These are phyloP conservation scores for Periconia sp. DNA, from an alignment of 2,329 filamentous ascomycete species.

Conservation along the genomic window DNA sequence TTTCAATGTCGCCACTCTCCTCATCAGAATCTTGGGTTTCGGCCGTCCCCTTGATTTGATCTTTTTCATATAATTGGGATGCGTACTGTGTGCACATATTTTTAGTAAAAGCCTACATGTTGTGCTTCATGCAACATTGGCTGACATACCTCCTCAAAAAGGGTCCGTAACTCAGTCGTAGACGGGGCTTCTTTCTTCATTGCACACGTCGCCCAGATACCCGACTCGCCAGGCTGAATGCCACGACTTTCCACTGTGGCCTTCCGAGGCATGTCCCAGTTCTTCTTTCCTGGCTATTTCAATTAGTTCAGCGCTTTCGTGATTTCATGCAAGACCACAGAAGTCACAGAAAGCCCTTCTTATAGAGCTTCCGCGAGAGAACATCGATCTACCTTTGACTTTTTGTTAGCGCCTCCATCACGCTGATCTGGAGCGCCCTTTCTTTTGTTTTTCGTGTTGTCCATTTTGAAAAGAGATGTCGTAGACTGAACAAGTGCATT, in stretches of 20 bases:
- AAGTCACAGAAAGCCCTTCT: too few relatives aligned
- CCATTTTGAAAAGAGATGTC: neutral
- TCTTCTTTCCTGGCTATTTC: constrained; percentile 43
- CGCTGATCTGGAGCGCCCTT: constrained; percentile 37
- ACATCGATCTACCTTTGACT: constrained; percentile 38
- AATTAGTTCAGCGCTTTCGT: constrained; percentile 17
- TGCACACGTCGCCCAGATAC: constrained; percentile 78
- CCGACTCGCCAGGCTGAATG: constrained; percentile 69
- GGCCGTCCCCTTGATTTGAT: constrained; percentile 41
- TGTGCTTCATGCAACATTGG: neutral
- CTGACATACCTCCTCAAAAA: constrained; percentile 65
- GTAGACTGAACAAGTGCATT: neutral
- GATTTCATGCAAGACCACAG: too few relatives aligned
- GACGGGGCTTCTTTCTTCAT: constrained; percentile 71
- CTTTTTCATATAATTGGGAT: constrained; percentile 54
- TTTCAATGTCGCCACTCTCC: constrained; percentile 64
- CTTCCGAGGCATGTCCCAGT: constrained; percentile 46
- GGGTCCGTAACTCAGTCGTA: constrained; percentile 64
- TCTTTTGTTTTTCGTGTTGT: constrained; percentile 32
- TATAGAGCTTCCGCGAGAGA: constrained; percentile 8
- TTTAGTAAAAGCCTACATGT: constrained; percentile 9
- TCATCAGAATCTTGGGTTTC: constrained; percentile 41
- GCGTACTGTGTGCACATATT: constrained; percentile 65
- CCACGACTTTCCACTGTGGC: constrained; percentile 31
- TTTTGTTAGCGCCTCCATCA: constrained; percentile 34